Percentiles rank a stretch among this genome's conserved stretches.
Evolutionary conservation across 2,329 filamentous ascomycete genomes (phyloP).

Genomic region (Hypoxylon sp.): DNA sequence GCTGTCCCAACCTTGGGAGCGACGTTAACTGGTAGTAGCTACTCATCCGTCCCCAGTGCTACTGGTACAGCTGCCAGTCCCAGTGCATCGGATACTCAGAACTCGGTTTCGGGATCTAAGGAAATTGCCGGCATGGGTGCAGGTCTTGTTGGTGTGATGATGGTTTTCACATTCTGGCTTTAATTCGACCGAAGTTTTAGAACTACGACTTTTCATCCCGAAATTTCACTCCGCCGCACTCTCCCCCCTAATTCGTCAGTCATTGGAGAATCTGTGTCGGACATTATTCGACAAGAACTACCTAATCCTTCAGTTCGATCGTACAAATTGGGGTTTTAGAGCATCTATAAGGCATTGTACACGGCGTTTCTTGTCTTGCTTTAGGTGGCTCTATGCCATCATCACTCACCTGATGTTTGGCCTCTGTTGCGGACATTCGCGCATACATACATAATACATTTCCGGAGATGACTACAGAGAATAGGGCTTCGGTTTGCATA

Average conservation of each 20-base stretch:
- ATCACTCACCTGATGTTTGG: constrained; percentile 23
- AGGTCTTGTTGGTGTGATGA: constrained; percentile 66
- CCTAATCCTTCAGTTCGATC: constrained; percentile 30
- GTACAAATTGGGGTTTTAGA: constrained; percentile 11
- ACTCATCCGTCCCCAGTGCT: constrained; percentile 52
- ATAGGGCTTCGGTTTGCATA: constrained; percentile 33
- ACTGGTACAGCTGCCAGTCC: constrained; percentile 50
- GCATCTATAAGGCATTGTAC: constrained; percentile 40
- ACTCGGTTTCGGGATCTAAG: constrained; percentile 61
- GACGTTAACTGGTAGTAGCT: constrained; percentile 56
- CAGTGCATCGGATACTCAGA: constrained; percentile 55
- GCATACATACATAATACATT: constrained; percentile 35
- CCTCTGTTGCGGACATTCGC: constrained; percentile 25
- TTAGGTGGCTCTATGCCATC: constrained; percentile 31
- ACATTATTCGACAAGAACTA: constrained; percentile 14
- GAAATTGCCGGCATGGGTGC: constrained; percentile 66
- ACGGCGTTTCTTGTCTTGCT: constrained; percentile 45
- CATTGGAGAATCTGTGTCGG: constrained; percentile 7
- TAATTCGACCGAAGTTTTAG: constrained; percentile 48
- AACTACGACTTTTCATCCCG: constrained; percentile 1
- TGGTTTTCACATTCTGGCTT: constrained; percentile 67
- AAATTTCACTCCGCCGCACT: constrained; percentile 7
- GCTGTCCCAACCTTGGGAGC: constrained; percentile 78
- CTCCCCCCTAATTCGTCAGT: constrained; percentile 18
- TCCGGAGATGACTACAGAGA: constrained; percentile 28